Base-by-base conservation (phyloP, 1,284 basidiomycete genomes). In the Ustilago loliicola region DNA sequence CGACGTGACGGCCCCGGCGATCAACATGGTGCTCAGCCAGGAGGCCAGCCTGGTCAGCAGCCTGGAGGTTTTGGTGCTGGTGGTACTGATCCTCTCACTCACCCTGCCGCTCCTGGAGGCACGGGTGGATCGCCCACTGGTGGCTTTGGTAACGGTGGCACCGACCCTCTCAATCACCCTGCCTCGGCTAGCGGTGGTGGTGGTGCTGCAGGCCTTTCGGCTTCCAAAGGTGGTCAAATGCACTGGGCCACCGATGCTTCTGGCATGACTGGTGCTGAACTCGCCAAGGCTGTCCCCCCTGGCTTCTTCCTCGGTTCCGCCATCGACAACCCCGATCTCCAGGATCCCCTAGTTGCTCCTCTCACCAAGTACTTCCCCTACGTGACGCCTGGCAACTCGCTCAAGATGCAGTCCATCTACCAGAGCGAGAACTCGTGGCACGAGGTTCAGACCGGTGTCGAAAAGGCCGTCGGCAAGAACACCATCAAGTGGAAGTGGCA, bases 241-340 rank as follows among this genome's bases (percentile, higher is more conserved):
- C 67, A 76, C 54, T 76, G 64, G 64, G 4, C 69, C 29, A 72
- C 74, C 56, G 74, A 77, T 40, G 69, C 56, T 9, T 68, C 69
- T 10, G 66, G 69, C 27, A 63, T 77, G 66, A 72, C 65, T 1
- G 74, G 69, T 21, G 66, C 50, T 19, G 74, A 77, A 40, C 42
- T 77, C 30, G 19, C 59, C 8, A 47, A 68, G 32, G 17, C 56
- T 32, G 50, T 67, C 2, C 74, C 74, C 19, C 38, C 55, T 0
- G 74, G 66, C 45, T 77, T 77, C 62, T 77, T 77, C 54, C 34
- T 77, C 38, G 74, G 74, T 13, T 27, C 54, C 6, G 45, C 66
- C 1, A 29, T 72, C 36, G 69, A 77, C 69, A 72, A 69, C 29
- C 58, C 66, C 2, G 69, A 77, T 32, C 65, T 77, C 55, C 65